A percentile compares a stretch with the other conserved stretches of the same genome.
Conservation (phyloP, 2,329 filamentous ascomycete genomes). For the Fusarium papillatum region DNA sequence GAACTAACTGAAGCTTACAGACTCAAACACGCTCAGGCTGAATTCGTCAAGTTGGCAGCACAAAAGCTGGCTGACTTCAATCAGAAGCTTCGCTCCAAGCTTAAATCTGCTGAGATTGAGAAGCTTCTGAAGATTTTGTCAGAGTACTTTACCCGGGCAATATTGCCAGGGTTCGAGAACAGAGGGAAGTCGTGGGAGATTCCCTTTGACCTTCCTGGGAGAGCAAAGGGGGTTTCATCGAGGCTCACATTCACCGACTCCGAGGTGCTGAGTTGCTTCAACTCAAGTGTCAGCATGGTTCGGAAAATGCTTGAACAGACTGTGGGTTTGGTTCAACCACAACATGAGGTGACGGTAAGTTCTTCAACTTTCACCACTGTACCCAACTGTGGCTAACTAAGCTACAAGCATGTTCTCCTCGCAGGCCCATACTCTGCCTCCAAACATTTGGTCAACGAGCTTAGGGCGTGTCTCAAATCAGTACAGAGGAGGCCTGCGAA, state of each 20-base stretch:
- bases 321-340: neutral
- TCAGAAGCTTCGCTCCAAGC: neutral
- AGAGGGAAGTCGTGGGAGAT: neutral
- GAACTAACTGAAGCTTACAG: neutral
- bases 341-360: slow-evolving; percentile 1
- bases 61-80: neutral
- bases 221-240: neutral
- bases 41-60: neutral
- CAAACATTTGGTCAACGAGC: slow-evolving; percentile 5
- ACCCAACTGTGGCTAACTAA: neutral
- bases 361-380: neutral
- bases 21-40: neutral
- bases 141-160: neutral
- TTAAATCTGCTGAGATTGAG: neutral
- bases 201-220: neutral
- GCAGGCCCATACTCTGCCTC: slow-evolving; percentile 10
- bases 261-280: slow-evolving; percentile 10
- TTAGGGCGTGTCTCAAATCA: neutral
- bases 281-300: slow-evolving; percentile 1
- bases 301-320: slow-evolving; percentile 9
- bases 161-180: neutral
- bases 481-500: neutral
- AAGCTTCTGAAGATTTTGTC: neutral
- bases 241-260: slow-evolving; percentile 6
- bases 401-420: slow-evolving; percentile 5